Conservation (phyloP, 345 rosid species). For the Limnanthes douglasii region DNA sequence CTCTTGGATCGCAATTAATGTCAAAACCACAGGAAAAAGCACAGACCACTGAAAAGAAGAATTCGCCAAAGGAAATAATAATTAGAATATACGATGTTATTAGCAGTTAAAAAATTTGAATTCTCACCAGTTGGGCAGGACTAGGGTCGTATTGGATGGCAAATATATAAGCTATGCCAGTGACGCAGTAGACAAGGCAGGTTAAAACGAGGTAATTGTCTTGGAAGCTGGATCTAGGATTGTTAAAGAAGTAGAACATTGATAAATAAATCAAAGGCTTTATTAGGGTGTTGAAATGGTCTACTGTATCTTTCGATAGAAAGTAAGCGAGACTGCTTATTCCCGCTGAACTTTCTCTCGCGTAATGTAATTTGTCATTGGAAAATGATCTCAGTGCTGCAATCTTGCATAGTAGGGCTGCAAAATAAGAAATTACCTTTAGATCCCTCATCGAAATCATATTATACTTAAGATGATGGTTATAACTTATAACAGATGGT, state of each 20-base stretch:
- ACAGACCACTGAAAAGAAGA: constrained; percentile 60
- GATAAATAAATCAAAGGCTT: constrained; percentile 78
- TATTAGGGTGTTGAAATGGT: constrained; percentile 47
- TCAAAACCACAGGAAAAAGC: constrained; percentile 68
- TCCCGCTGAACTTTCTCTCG: constrained; percentile 72
- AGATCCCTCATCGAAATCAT: no score
- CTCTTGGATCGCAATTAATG: constrained; percentile 64
- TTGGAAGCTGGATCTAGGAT: constrained; percentile 58
- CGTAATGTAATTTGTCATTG: constrained; percentile 52
- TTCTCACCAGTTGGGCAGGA: constrained; percentile 66
- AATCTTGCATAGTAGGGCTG: constrained; percentile 76
- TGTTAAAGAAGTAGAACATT: constrained; percentile 89
- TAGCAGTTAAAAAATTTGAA: neutral
- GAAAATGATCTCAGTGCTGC: constrained; percentile 70
- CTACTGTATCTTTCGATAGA: constrained; percentile 63
- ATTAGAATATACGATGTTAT: neutral
- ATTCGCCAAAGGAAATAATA: neutral
- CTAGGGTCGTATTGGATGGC: constrained; percentile 54
- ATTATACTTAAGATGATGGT: no score
- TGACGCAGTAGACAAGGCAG: constrained; percentile 78
- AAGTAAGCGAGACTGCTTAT: constrained; percentile 80
- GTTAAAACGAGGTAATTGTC: constrained; percentile 56
- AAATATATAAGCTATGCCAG: constrained; percentile 72
- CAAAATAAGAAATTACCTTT: constrained; percentile 11
- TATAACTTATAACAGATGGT: no score